These are phyloP conservation scores for Aphanomyces euteiches DNA, from an alignment of 352 stramenopile species.

Conservation along the genomic window DNA sequence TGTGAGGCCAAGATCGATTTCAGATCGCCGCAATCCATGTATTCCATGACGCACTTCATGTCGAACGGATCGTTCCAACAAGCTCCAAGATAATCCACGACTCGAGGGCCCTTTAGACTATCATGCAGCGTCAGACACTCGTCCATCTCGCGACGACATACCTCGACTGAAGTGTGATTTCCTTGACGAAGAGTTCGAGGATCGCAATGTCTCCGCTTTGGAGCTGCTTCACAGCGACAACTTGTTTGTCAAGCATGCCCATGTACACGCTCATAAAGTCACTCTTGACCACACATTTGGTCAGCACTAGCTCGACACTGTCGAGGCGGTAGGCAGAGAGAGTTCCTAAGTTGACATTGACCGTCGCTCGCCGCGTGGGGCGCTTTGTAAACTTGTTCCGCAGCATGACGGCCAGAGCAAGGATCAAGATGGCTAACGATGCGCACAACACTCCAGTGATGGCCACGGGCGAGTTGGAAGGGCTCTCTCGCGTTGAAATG, in stretches of 20 bases:
- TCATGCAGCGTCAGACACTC: not conserved
- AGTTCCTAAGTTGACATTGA: not conserved
- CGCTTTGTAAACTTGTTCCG: no score
- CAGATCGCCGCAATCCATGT: slow-evolving; percentile 28
- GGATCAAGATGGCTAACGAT: no score
- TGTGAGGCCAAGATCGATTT: not conserved
- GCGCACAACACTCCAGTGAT: no score
- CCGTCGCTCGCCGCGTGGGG: not conserved
- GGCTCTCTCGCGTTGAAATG: no score
- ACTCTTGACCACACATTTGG: not conserved
- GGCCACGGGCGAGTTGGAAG: no score
- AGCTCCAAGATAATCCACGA: not conserved
- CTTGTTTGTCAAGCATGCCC: not conserved
- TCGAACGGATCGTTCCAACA: not conserved
- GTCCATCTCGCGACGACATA: not conserved
- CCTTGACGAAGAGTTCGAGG: not conserved
- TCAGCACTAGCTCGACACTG: not conserved
- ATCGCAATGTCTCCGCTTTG: not conserved
- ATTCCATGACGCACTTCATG: slow-evolving; percentile 9
- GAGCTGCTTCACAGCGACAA: not conserved
- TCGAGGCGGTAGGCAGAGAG: not conserved
- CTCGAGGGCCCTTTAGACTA: not conserved
- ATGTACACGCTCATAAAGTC: not conserved
- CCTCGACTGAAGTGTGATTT: not conserved
- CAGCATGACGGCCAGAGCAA: no score